A percentile compares a stretch with the other conserved stretches of the same genome.
Conservation (phyloP, 176 grass and related monocot species). For the Triticum timopheevii region DNA sequence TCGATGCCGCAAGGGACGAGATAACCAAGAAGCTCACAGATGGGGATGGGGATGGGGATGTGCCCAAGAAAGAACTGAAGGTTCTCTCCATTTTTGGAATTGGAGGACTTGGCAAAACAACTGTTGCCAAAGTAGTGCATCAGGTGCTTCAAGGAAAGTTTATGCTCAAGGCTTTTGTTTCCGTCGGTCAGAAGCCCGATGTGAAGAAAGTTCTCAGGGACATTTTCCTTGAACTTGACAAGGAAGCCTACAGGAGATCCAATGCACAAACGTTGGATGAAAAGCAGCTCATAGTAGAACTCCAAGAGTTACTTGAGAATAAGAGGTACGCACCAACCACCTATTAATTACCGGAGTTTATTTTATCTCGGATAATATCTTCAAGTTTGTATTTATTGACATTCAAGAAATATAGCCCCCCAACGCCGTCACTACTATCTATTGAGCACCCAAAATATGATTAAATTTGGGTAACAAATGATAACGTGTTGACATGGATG, state of each 20-base stretch:
- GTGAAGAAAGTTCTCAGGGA: background rate
- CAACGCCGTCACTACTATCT: too few relatives aligned
- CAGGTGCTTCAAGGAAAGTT: background rate
- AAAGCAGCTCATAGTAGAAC: background rate
- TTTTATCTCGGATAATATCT: too few relatives aligned
- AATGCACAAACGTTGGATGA: background rate
- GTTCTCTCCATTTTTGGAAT: background rate
- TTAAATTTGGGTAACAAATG: too few relatives aligned
- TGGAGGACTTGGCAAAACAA: background rate
- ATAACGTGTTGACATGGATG: too few relatives aligned
- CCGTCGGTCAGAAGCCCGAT: background rate
- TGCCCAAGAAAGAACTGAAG: background rate
- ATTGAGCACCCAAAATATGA: too few relatives aligned
- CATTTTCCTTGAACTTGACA: background rate
- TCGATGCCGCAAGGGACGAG: background rate
- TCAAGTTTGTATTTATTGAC: too few relatives aligned
- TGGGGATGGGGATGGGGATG: background rate
- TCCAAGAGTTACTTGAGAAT: background rate
- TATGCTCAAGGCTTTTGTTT: background rate
- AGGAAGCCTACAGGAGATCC: background rate
- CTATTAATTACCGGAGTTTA: too few relatives aligned
- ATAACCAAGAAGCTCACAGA: background rate
- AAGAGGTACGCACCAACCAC: background rate
- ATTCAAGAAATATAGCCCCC: too few relatives aligned
- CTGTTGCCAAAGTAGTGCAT: background rate